These are phyloP conservation scores for Leptographium wingfieldii DNA, from an alignment of 2,329 filamentous ascomycete species.

Conservation along the genomic window DNA sequence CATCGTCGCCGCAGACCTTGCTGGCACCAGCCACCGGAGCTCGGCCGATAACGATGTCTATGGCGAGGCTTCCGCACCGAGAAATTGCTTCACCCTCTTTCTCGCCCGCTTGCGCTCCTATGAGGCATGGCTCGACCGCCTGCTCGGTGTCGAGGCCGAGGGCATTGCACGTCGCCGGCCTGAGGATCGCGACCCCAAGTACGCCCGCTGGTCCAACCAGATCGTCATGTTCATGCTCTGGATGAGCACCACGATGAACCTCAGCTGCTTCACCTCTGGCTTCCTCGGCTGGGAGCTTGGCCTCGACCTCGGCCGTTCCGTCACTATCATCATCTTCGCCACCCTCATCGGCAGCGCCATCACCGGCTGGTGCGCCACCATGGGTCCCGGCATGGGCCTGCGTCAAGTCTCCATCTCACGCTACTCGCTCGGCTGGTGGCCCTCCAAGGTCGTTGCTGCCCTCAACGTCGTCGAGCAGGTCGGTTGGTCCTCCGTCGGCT, in stretches of 20 bases:
- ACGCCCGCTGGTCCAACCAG: slow-evolving; percentile 25
- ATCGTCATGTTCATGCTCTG: slow-evolving; percentile 38
- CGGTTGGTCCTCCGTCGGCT: slow-evolving; percentile 38
- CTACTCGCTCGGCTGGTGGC: slow-evolving; percentile 38
- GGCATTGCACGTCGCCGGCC: slow-evolving; percentile 32
- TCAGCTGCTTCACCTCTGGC: slow-evolving; percentile 36
- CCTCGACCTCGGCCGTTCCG: slow-evolving; percentile 28
- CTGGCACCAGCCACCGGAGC: neutral
- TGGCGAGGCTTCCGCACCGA: slow-evolving; percentile 1
- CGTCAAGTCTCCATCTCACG: slow-evolving; percentile 37
- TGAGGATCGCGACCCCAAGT: slow-evolving; percentile 26
- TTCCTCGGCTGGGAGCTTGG: slow-evolving; percentile 38
- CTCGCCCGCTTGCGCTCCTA: slow-evolving; percentile 25
- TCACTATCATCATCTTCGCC: slow-evolving; percentile 32
- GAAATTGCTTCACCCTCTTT: slow-evolving; percentile 14
- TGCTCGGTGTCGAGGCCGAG: slow-evolving; percentile 35
- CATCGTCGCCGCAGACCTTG: neutral
- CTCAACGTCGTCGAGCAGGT: slow-evolving; percentile 37
- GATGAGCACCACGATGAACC: slow-evolving; percentile 38
- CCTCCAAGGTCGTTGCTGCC: slow-evolving; percentile 34
- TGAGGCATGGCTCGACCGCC: slow-evolving; percentile 30
- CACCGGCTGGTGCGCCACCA: slow-evolving; percentile 35
- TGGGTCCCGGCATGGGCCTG: slow-evolving; percentile 35
- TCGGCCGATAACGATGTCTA: neutral
- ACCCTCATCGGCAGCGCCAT: slow-evolving; percentile 30